Conservation (phyloP, 768 basidiomycete species). For the Hemileccinum impolitum region DNA sequence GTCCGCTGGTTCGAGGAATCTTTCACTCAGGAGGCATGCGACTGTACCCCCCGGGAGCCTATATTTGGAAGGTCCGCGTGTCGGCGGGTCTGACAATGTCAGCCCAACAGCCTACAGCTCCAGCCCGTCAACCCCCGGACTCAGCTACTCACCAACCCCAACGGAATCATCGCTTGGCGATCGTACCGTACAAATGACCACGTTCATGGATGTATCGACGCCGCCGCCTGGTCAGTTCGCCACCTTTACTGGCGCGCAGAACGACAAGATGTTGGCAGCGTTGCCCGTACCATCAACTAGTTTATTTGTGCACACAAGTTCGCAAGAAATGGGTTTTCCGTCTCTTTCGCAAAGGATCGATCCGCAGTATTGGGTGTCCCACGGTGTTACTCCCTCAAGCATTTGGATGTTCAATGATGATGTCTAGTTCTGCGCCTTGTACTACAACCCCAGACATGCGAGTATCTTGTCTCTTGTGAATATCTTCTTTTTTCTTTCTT, state of each 20-base stretch:
- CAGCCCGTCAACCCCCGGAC: constrained; percentile 53
- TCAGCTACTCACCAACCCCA: constrained; percentile 58
- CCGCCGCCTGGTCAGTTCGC: constrained; percentile 37
- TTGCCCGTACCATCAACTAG: constrained; percentile 16
- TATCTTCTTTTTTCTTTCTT: constrained; percentile 13
- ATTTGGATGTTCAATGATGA: constrained; percentile 19
- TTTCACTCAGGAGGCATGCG: constrained; percentile 37
- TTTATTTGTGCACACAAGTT: constrained; percentile 16
- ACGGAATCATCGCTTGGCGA: constrained; percentile 57
- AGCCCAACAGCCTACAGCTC: constrained; percentile 28
- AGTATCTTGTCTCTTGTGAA: constrained; percentile 16
- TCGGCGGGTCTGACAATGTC: neutral
- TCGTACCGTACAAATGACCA: constrained; percentile 54
- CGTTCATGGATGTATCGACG: constrained; percentile 44
- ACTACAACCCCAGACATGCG: neutral
- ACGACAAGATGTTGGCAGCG: constrained; percentile 30
- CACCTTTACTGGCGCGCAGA: constrained; percentile 33
- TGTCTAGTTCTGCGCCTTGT: constrained; percentile 4
- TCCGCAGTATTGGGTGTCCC: constrained; percentile 13
- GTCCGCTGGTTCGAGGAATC: constrained; percentile 12
- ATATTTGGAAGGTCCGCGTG: constrained; percentile 12
- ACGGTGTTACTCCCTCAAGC: constrained; percentile 8
- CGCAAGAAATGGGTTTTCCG: constrained; percentile 13
- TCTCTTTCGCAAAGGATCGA: constrained; percentile 10
- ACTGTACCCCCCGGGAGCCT: constrained; percentile 41